These are phyloP conservation scores for Peronospora farinosa DNA, from an alignment of 352 stramenopile genomes.

Conservation along the genomic window DNA sequence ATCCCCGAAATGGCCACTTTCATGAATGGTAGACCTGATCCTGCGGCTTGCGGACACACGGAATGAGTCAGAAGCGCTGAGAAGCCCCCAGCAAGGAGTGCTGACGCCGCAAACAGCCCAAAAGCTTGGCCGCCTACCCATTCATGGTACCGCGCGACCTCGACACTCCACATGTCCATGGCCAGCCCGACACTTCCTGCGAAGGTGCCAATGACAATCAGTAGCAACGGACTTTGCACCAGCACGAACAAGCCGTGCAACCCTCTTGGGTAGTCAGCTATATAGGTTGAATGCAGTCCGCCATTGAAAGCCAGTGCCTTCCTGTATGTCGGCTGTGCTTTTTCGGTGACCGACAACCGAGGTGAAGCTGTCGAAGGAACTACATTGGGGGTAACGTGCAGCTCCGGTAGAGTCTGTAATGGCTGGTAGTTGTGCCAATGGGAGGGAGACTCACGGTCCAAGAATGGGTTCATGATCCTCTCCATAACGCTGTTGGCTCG, in stretches of 20 bases:
- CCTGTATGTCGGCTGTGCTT: conserved; percentile 25
- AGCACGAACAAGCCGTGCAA: conserved; percentile 56
- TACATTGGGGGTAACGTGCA: conserved; percentile 6
- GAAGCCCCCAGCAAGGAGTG: conserved; percentile 41
- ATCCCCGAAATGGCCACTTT: conserved; percentile 79
- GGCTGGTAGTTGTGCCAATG: conserved; percentile 18
- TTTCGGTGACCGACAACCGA: conserved; percentile 5
- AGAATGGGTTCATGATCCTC: conserved; percentile 64
- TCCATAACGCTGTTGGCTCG: conserved; percentile 62
- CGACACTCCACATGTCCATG: conserved; percentile 56
- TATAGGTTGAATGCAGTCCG: conserved; percentile 75
- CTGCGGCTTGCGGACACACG: conserved; percentile 60
- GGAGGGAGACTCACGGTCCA: conserved; percentile 44
- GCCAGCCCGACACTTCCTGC: conserved; percentile 54
- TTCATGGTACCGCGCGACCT: conserved; percentile 61
- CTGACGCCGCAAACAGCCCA: conserved; percentile 49
- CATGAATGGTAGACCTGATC: conserved; percentile 75
- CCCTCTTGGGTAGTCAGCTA: conserved; percentile 52
- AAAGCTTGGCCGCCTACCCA: conserved; percentile 50
- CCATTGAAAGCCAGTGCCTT: conserved; percentile 60
- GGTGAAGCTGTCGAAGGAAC: conserved; percentile 1
- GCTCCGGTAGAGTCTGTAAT: conserved; percentile 9
- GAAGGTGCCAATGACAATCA: conserved; percentile 64
- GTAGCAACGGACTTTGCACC: conserved; percentile 61
- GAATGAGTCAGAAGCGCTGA: conserved; percentile 49